Percentiles rank a stretch among this genome's conserved stretches.
Conservation (phyloP, 345 rosid species). For the Eucalyptus lansdowneana region DNA sequence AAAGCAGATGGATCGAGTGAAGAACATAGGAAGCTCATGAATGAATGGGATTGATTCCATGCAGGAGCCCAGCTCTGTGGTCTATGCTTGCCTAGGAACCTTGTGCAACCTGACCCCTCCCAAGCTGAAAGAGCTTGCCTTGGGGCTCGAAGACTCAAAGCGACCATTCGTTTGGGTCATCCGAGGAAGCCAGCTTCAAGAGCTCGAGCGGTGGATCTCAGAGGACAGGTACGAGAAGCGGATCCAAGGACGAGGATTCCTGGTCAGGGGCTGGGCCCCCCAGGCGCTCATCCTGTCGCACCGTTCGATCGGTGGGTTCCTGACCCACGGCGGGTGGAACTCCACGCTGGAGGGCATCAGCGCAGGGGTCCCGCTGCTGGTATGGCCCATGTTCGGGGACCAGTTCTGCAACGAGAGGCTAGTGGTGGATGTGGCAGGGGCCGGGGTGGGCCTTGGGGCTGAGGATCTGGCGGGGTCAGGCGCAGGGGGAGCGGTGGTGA, state of each 20-base stretch:
- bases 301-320: slow-evolving; percentile 12
- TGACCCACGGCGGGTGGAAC: slow-evolving; percentile 37
- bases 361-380: slow-evolving; percentile 15
- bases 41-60: slow-evolving; percentile 14
- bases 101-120: not conserved
- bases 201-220: slow-evolving; percentile 12
- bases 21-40: not conserved
- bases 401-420: slow-evolving; percentile 29
- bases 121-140: slow-evolving; percentile 10
- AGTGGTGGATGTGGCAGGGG: slow-evolving; percentile 1
- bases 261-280: slow-evolving; percentile 28
- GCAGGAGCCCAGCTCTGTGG: not conserved
- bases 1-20: not conserved
- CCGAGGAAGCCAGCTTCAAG: not conserved
- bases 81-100: slow-evolving; percentile 30
- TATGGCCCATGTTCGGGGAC: slow-evolving; percentile 24
- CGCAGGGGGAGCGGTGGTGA: not conserved
- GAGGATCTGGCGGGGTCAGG: not conserved
- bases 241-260: slow-evolving; percentile 5
- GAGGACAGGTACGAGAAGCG: slow-evolving; percentile 11
- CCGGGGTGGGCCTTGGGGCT: slow-evolving; percentile 8
- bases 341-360: slow-evolving; percentile 10
- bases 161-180: slow-evolving; percentile 21
- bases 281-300: slow-evolving; percentile 22
- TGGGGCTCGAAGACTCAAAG: slow-evolving; percentile 20